phyloP scores from a whole-genome alignment of 495 filamentous ascomycete genomes.

The Podospora anserina region DNA sequence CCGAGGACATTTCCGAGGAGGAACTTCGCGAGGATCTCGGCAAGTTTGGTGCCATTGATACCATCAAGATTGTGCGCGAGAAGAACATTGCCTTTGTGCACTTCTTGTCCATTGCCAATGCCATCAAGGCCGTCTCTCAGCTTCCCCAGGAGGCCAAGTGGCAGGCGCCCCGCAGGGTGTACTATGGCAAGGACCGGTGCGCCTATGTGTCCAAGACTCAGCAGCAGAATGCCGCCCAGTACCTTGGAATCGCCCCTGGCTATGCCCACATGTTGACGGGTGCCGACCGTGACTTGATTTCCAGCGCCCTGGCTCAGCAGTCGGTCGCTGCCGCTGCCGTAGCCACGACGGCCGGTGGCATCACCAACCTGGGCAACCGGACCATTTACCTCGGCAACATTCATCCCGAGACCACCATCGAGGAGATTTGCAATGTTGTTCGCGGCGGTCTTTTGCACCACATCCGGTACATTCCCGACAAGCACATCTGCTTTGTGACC shows the following conservation, averaged over 20 bases:
- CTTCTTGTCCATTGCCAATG: slow-evolving; percentile 95
- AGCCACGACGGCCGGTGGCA: slow-evolving; percentile 90
- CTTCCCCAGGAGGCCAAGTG: slow-evolving; percentile 95
- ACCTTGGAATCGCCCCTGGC: slow-evolving; percentile 94
- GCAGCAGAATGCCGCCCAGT: slow-evolving; percentile 98
- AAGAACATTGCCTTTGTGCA: slow-evolving; percentile 98
- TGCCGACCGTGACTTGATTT: slow-evolving; percentile 92
- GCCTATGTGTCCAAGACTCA: slow-evolving; percentile 99
- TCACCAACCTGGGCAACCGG: slow-evolving; percentile 94
- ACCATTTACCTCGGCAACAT: slow-evolving; percentile 99
- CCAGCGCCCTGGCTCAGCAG: slow-evolving; percentile 92
- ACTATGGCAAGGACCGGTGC: slow-evolving; percentile 97
- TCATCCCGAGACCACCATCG: slow-evolving; percentile 96
- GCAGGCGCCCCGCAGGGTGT: slow-evolving; percentile 91
- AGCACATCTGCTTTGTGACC: slow-evolving; percentile 99
- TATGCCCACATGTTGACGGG: slow-evolving; percentile 95
- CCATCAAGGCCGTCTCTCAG: slow-evolving; percentile 97
- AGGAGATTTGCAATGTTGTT: slow-evolving; percentile 97
- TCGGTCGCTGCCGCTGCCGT: slow-evolving; percentile 96
- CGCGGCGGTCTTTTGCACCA: slow-evolving; percentile 91
- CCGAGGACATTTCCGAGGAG: slow-evolving; percentile 85
- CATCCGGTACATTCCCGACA: slow-evolving; percentile 98
- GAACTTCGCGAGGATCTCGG: slow-evolving; percentile 92
- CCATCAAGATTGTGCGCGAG: slow-evolving; percentile 95
- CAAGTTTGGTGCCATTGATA: slow-evolving; percentile 96